Evolutionary conservation across 1,284 basidiomycete genomes (phyloP), one percentile per base, ranked within the genome.

Genomic region (Hymenochaete sp.): DNA sequence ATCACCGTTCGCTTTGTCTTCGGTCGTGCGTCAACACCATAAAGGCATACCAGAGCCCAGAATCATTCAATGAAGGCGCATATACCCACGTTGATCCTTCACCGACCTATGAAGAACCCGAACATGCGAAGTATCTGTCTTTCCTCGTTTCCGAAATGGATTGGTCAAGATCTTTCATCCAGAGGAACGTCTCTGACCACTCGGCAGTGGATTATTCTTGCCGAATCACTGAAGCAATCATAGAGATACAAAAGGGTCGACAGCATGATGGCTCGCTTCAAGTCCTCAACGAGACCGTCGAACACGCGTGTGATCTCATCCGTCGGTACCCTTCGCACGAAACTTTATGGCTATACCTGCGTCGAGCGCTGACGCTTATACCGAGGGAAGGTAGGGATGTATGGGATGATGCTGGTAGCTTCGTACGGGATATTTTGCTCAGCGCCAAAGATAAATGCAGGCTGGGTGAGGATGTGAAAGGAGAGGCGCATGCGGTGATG

Each of bases 181-280:
- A 77, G 26, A 57, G 52, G 11, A 77, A 84, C 55, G 62, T 82
- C 22, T 75, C 76, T 14, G 82, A 84, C 56, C 73, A 77, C 55
- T 76, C 78, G 29, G 74, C 79, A 2, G 66, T 76, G 28, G 71
- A 81, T 52, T 72, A 73, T 47, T 56, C 73, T 28, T 66, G 65
- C 51, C 56, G 52, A n/a, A 44, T 76, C 5, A 47, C 56, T 16
- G 45, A 53, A 14, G 49, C 56, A 3, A 53, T 36, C 16, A 21
- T 16, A 28, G 26, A 16, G 16, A 5, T 33, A 18, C 8, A 33
- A 28, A 7, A 42, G 13, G 10, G 9, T n/a, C 16, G 25, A 14
- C n/a, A 13, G 3, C 25, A 33, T n/a, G n/a, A n/a, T n/a, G n/a
- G n/a, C n/a, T n/a, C n/a, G 13, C 11, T 4, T 5, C 6, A 8